Percentiles rank a stretch among this genome's conserved stretches.
These are phyloP conservation scores for Lentinula boryana DNA, from an alignment of 768 basidiomycete genomes.

Conservation along the genomic window DNA sequence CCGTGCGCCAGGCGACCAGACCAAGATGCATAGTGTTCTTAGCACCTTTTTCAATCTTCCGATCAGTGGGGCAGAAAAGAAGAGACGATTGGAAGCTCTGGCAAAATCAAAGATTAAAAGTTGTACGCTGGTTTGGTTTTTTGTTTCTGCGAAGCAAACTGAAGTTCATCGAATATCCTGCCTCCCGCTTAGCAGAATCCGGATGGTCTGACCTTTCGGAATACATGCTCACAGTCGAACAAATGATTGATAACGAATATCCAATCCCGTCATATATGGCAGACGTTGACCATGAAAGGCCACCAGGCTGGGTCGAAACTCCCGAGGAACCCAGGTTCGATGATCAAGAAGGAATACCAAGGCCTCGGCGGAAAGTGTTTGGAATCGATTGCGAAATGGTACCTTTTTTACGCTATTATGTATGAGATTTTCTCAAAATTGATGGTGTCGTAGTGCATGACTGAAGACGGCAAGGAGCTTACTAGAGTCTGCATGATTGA, in stretches of 20 bases:
- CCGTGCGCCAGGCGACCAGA: slow-evolving; percentile 84
- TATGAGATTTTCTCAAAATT: slow-evolving; percentile 1
- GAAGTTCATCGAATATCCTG: neutral
- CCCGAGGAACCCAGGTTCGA: slow-evolving; percentile 38
- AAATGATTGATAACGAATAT: slow-evolving; percentile 95
- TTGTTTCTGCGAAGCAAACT: neutral
- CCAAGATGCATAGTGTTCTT: slow-evolving; percentile 80
- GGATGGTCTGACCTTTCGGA: slow-evolving; percentile 49
- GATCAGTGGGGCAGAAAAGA: slow-evolving; percentile 75
- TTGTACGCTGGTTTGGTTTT: slow-evolving; percentile 25
- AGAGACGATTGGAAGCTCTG: slow-evolving; percentile 43
- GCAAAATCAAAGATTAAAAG: slow-evolving; percentile 4
- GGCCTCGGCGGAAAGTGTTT: slow-evolving; percentile 48
- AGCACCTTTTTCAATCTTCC: slow-evolving; percentile 79
- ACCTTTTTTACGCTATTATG: slow-evolving; percentile 13
- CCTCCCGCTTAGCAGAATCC: neutral
- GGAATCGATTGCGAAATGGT: slow-evolving; percentile 99
- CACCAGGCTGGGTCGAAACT: slow-evolving; percentile 78
- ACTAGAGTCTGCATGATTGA: slow-evolving; percentile 84
- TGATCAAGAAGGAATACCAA: slow-evolving; percentile 19
- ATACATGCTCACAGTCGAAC: slow-evolving; percentile 71
- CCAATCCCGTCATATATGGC: slow-evolving; percentile 83
- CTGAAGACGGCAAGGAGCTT: slow-evolving; percentile 86
- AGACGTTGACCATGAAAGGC: slow-evolving; percentile 52
- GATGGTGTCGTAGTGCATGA: slow-evolving; percentile 59